Percentiles rank a stretch among this genome's conserved stretches.
Conservation (phyloP, 2,329 filamentous ascomycete species). For the Davidsoniella virescens region DNA sequence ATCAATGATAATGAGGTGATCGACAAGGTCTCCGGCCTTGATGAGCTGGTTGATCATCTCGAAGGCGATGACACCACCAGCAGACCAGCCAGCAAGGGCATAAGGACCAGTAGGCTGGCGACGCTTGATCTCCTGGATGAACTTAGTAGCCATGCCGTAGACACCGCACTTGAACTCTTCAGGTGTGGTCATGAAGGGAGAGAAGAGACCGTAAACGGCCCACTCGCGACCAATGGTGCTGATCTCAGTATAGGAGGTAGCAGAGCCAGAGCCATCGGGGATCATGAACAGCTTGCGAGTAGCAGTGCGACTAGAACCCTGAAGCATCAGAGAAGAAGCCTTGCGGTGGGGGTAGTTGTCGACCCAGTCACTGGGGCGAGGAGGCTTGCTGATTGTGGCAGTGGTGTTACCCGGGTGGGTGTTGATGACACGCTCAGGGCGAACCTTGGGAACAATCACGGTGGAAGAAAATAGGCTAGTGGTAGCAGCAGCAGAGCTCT, state of each 20-base stretch:
- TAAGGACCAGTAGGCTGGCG: constrained; percentile 55
- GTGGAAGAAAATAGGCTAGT: constrained; percentile 11
- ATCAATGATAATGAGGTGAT: constrained; percentile 48
- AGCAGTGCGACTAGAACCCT: constrained; percentile 33
- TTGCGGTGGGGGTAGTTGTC: constrained; percentile 34
- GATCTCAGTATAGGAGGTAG: constrained; percentile 42
- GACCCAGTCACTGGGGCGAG: constrained; percentile 21
- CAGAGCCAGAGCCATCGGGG: constrained; percentile 40
- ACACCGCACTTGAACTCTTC: constrained; percentile 40
- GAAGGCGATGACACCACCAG: constrained; percentile 56
- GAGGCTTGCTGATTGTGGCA: constrained; percentile 31
- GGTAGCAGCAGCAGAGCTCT: constrained; percentile 6
- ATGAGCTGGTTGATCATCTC: constrained; percentile 47
- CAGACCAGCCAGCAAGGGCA: constrained; percentile 57
- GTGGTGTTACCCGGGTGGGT: constrained; percentile 23
- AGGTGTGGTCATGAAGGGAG: constrained; percentile 46
- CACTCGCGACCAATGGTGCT: constrained; percentile 26
- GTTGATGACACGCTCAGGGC: constrained; percentile 18
- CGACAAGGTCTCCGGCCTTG: constrained; percentile 38
- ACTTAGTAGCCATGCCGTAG: constrained; percentile 37
- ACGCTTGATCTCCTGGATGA: constrained; percentile 46
- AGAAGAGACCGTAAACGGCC: constrained; percentile 39
- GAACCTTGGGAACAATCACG: constrained; percentile 7
- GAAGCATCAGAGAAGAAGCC: constrained; percentile 29
- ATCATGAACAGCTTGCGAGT: constrained; percentile 36